Percentiles rank a stretch among this genome's conserved stretches.
Evolutionary conservation across 1,139 yeast genomes (phyloP).

Genomic region (Debaryomyces sp.): DNA sequence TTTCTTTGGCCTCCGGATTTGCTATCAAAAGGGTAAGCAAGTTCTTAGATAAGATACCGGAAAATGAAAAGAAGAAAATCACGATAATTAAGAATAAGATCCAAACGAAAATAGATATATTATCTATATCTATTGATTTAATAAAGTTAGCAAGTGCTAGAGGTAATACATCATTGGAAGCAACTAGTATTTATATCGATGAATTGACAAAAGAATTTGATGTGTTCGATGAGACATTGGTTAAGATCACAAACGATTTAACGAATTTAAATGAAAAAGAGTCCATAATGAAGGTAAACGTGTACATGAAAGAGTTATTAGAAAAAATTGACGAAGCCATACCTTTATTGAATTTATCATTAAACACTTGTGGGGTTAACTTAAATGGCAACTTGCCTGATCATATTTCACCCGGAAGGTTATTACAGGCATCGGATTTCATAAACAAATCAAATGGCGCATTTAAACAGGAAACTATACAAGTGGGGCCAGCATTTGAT

Average conservation of each 20-base stretch:
- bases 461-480: conserved; percentile 15
- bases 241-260: conserved; percentile 28
- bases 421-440: conserved; percentile 63
- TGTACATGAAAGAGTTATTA: conserved; percentile 50
- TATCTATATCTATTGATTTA: conserved; percentile 70
- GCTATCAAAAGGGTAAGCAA: conserved; percentile 68
- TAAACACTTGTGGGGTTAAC: conserved; percentile 73
- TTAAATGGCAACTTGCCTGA: conserved; percentile 54
- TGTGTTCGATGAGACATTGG: conserved; percentile 55
- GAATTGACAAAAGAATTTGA: conserved; percentile 63
- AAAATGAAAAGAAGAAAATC: conserved; percentile 50
- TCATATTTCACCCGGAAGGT: conserved; percentile 64
- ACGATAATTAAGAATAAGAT: conserved; percentile 47
- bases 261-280: conserved; percentile 37
- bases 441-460: conserved; percentile 35
- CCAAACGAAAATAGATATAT: conserved; percentile 62
- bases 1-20: conserved; percentile 74
- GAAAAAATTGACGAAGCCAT: conserved; percentile 66
- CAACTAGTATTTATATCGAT: conserved; percentile 58
- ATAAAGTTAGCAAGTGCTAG: conserved; percentile 70
- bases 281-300: conserved; percentile 51
- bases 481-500: conserved; percentile 66
- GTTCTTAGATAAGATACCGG: conserved; percentile 64
- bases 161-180: conserved; percentile 66
- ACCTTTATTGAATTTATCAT: conserved; percentile 67